Percentiles rank a stretch among this genome's conserved stretches.
Conservation (phyloP, 2,329 filamentous ascomycete genomes). For the Fusarium sterilihyphosum region DNA sequence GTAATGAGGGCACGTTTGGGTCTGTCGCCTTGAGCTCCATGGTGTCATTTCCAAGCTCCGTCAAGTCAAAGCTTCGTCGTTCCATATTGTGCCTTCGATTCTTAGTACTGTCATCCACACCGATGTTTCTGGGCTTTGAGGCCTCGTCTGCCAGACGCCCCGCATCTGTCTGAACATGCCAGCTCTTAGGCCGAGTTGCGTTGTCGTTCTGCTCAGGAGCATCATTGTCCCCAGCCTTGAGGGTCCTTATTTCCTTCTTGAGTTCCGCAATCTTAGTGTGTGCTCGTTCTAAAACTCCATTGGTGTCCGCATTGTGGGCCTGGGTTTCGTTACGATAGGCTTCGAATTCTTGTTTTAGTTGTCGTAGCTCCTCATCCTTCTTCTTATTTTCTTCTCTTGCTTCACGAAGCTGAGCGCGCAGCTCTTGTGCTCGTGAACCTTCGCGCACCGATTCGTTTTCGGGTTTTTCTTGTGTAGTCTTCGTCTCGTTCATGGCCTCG, state of each 20-base stretch:
- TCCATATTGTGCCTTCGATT: slow-evolving; percentile 14
- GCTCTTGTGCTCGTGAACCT: slow-evolving; percentile 46
- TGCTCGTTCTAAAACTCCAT: slow-evolving; percentile 64
- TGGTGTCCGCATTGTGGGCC: slow-evolving; percentile 63
- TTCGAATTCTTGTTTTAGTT: slow-evolving; percentile 63
- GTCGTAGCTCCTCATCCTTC: slow-evolving; percentile 62
- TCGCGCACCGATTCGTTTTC: slow-evolving; percentile 34
- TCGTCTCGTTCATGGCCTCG: slow-evolving; percentile 40
- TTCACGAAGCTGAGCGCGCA: slow-evolving; percentile 56
- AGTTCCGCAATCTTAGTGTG: slow-evolving; percentile 67
- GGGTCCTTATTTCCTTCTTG: slow-evolving; percentile 60
- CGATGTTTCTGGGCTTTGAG: not conserved
- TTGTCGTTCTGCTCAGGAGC: slow-evolving; percentile 12
- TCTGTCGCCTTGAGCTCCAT: slow-evolving; percentile 29
- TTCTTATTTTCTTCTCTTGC: slow-evolving; percentile 55
- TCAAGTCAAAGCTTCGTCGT: slow-evolving; percentile 45
- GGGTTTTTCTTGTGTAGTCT: slow-evolving; percentile 44
- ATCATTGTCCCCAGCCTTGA: slow-evolving; percentile 50
- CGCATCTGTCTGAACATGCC: slow-evolving; percentile 41
- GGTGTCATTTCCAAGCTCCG: slow-evolving; percentile 27
- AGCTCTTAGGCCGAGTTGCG: slow-evolving; percentile 43
- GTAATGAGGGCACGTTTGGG: slow-evolving; percentile 42
- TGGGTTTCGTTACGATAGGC: slow-evolving; percentile 64
- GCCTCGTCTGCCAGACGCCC: slow-evolving; percentile 19
- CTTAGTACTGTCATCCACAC: not conserved